A percentile compares a stretch with the other conserved stretches of the same genome.
phyloP scores from a whole-genome alignment of 805 yeast genomes.

The Candida easanensis region DNA sequence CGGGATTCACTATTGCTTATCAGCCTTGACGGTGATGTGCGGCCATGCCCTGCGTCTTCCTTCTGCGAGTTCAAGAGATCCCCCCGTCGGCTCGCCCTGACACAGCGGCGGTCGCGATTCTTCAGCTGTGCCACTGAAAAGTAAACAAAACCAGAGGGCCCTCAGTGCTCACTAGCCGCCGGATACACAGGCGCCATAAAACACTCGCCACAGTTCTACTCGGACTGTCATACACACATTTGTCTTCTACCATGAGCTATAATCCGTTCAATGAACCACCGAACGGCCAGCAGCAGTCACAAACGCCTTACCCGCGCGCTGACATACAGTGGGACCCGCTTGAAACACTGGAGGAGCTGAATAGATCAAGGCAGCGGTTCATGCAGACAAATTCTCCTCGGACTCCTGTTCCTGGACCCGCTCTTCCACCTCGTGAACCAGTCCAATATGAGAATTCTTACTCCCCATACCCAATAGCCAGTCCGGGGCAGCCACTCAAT shows the following conservation, averaged over 20 bases:
- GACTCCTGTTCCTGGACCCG: not conserved
- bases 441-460: not conserved
- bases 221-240: not conserved
- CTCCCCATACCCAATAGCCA: not conserved
- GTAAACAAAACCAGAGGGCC: not conserved
- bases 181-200: too few relatives aligned
- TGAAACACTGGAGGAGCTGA: constrained; percentile 19
- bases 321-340: constrained; percentile 21
- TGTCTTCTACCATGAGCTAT: constrained; percentile 10
- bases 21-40: not conserved
- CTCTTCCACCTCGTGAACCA: constrained; percentile 4
- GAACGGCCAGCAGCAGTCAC: not conserved
- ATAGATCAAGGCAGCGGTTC: constrained; percentile 11
- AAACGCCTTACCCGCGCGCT: constrained; percentile 15
- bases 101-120: constrained; percentile 1
- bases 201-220: too few relatives aligned
- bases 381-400: not conserved
- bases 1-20: too few relatives aligned
- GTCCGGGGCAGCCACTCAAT: constrained; percentile 23
- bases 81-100: not conserved
- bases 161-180: not conserved
- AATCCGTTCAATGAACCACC: not conserved
- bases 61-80: not conserved
- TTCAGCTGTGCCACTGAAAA: constrained; percentile 1
- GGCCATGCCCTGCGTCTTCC: not conserved